Base-by-base conservation (phyloP, 345 rosid species). In the Toxicodendron radicans region DNA sequence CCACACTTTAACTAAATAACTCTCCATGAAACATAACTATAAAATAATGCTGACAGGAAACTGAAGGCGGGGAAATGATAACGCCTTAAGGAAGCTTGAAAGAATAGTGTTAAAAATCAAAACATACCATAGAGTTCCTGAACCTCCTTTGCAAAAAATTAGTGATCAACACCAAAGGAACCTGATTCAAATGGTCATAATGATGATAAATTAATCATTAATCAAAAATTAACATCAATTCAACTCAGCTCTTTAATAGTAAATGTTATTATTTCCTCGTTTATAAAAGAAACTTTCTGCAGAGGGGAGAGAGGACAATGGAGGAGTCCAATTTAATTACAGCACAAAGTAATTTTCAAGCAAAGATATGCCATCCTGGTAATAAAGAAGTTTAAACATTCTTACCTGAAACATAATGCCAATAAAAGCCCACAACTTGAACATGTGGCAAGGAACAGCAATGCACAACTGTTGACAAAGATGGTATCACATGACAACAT, bases 351-450 rank as follows among this genome's bases (percentile, higher is more conserved):
- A 35, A 57, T 59, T n/a, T 61, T 61, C 60, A 5, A 71, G 60
- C 4, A 48, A 35, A 60, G 11, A 59, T 60, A 30, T 27, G 20
- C 11, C n/a, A 45, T 60, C 75, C 58, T 70, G 38, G 51, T 13
- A 48, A 30, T 2, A 18, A 71, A 48, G n/a, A 62, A 61, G 64
- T 41, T 11, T 18, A 11, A 41, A 38, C 6, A 6, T 23, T 60
- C 68, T 61, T 80, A 96, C 99, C 97, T 93, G 99, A 81, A 96
- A 81, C 99, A 96, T 92, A 16, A 96, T 93, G 48, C 98, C 99
- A 17, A 91, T 78, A 75, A 90, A 93, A 71, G 99, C 98, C 99
- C 99, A 96, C 35, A 87, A 80, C 81, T 92, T 92, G 81, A 92
- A 96, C 38, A 96, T 80, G 81, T 86, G 97, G 84, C 97, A 93